A percentile compares a stretch with the other conserved stretches of the same genome.
Conservation (phyloP, 2,329 filamentous ascomycete species). For the Lasiodiplodia citricola region DNA sequence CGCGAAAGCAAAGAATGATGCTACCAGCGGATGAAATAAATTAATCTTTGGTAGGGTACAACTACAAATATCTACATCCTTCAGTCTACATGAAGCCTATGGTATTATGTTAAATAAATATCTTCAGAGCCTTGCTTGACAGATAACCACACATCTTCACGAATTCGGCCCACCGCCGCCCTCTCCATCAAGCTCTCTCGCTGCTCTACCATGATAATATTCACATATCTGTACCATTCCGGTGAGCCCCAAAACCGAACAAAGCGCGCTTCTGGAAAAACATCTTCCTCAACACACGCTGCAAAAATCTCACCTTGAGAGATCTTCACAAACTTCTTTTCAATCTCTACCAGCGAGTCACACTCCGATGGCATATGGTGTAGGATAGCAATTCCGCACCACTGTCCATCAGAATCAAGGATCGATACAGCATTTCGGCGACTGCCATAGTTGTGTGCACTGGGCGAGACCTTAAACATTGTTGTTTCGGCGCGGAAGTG, state of each 20-base stretch:
- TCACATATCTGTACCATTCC: neutral
- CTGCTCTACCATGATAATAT: neutral
- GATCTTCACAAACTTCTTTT: conserved; percentile 54
- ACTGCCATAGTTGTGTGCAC: neutral
- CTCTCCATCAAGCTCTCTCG: conserved; percentile 5
- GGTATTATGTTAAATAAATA: neutral
- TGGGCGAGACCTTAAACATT: neutral
- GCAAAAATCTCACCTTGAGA: conserved; percentile 59
- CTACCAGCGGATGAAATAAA: too few relatives aligned
- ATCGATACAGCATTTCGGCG: neutral
- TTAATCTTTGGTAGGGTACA: too few relatives aligned
- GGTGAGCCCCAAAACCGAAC: neutral
- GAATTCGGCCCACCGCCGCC: conserved; percentile 10
- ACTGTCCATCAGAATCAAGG: neutral
- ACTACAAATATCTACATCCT: too few relatives aligned
- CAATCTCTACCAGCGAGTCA: conserved; percentile 49
- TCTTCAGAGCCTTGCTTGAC: neutral
- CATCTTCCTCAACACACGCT: conserved; percentile 19
- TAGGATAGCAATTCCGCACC: neutral
- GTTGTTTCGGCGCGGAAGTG: neutral
- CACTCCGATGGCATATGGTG: neutral
- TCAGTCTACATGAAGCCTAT: too few relatives aligned
- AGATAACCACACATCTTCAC: neutral
- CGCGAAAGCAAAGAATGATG: too few relatives aligned
- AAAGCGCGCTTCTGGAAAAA: neutral